These are phyloP conservation scores for Ganoderma meredithae DNA, from an alignment of 1,284 basidiomycete genomes.

Conservation along the genomic window DNA sequence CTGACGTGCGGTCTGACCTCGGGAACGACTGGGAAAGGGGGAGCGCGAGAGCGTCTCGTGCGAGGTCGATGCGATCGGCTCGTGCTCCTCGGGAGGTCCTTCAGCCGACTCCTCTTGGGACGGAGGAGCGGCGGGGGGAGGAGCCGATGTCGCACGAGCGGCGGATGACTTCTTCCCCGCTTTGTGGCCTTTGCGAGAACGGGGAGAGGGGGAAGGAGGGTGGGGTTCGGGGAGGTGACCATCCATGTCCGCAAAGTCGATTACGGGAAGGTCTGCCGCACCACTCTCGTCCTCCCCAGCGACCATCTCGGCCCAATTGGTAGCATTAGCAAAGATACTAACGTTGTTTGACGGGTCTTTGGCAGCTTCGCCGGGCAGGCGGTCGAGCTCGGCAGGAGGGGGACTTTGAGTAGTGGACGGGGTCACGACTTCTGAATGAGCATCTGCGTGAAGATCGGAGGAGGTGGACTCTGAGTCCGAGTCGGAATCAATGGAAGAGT, in stretches of 20 bases:
- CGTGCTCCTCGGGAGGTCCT: slow-evolving; percentile 35
- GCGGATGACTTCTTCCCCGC: slow-evolving; percentile 34
- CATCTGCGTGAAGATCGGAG: slow-evolving; percentile 60
- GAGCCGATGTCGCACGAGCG: slow-evolving; percentile 33
- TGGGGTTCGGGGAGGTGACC: slow-evolving; percentile 34
- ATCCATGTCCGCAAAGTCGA: slow-evolving; percentile 78
- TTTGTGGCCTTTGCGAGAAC: slow-evolving; percentile 39
- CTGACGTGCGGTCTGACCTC: slow-evolving; percentile 71
- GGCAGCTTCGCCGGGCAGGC: slow-evolving; percentile 39
- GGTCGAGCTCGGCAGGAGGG: slow-evolving; percentile 46
- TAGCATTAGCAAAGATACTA: slow-evolving; percentile 61
- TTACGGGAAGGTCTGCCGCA: slow-evolving; percentile 71
- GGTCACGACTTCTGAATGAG: slow-evolving; percentile 60
- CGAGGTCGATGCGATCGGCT: slow-evolving; percentile 41
- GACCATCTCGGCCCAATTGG: slow-evolving; percentile 86
- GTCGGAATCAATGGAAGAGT: slow-evolving; percentile 64
- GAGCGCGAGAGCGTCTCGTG: slow-evolving; percentile 27
- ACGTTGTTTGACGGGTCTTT: slow-evolving; percentile 42
- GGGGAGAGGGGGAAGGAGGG: slow-evolving; percentile 31
- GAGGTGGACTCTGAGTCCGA: slow-evolving; percentile 73
- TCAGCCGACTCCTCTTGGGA: slow-evolving; percentile 20
- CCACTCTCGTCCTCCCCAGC: slow-evolving; percentile 69
- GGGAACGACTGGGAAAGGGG: slow-evolving; percentile 42
- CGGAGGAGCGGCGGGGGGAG: slow-evolving; percentile 31
- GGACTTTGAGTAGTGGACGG: slow-evolving; percentile 72